A percentile compares a stretch with the other conserved stretches of the same genome.
Conservation (phyloP, 192 early-diverging fungal genomes). For the Gonapodya prolifera region DNA sequence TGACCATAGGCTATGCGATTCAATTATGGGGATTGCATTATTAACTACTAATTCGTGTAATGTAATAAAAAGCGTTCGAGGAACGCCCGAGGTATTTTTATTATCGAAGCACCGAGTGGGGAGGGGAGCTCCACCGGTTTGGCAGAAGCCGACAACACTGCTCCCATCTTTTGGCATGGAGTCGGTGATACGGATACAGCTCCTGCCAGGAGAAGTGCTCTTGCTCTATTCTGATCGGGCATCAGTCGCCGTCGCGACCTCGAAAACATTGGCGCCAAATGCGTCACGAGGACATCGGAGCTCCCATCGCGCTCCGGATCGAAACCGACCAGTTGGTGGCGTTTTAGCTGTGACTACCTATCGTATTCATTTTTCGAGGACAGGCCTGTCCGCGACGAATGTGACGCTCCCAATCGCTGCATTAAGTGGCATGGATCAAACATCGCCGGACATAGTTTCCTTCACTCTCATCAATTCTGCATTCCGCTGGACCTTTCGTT, state of each 20-base stretch:
- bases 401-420: not conserved
- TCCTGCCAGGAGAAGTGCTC: not conserved
- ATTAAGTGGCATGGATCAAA: not conserved
- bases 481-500: not conserved
- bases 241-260: not conserved
- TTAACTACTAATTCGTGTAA: not conserved
- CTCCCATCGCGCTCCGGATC: not conserved
- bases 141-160: too few species aligned
- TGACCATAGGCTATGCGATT: constrained; percentile 59
- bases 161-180: too few species aligned
- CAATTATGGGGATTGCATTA: not conserved
- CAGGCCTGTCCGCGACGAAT: not conserved
- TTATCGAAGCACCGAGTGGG: too few species aligned
- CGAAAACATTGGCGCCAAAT: too few species aligned
- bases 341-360: not conserved
- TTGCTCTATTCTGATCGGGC: not conserved
- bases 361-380: not conserved
- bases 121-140: too few species aligned
- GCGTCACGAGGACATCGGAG: too few species aligned
- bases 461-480: not conserved
- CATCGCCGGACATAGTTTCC: not conserved
- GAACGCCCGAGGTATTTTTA: not conserved
- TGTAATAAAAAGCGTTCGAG: not conserved
- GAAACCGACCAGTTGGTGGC: not conserved
- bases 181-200: not conserved